These are phyloP conservation scores for Petunia secreta DNA, from an alignment of 257 asterid genomes.

Conservation along the genomic window DNA sequence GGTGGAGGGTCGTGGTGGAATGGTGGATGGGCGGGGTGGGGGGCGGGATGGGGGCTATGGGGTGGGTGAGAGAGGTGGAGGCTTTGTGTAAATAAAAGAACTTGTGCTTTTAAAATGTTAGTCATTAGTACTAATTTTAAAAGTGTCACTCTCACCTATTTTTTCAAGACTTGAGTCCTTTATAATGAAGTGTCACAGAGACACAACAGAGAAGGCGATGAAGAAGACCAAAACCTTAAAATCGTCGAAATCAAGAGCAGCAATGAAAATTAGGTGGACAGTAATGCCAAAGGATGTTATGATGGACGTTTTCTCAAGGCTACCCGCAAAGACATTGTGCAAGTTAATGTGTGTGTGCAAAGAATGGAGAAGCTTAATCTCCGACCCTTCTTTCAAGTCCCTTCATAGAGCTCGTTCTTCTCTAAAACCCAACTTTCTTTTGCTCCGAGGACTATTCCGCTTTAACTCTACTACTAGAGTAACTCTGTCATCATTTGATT, in stretches of 20 bases:
- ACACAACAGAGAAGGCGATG: too few species aligned
- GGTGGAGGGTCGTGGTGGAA: too few species aligned
- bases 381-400: slow-evolving; percentile 44
- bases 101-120: too few species aligned
- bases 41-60: too few species aligned
- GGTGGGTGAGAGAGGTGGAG: too few species aligned
- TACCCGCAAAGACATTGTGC: slow-evolving; percentile 52
- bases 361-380: slow-evolving; percentile 51
- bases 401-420: slow-evolving; percentile 35
- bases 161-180: too few species aligned
- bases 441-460: slow-evolving; percentile 30
- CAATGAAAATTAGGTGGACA: not conserved
- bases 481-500: slow-evolving; percentile 38
- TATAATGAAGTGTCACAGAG: too few species aligned
- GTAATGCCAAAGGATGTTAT: slow-evolving; percentile 49
- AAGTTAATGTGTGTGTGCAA: slow-evolving; percentile 61
- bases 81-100: too few species aligned
- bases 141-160: too few species aligned
- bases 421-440: slow-evolving; percentile 42
- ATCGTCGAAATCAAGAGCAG: not conserved
- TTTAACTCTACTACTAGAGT: not conserved
- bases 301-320: slow-evolving; percentile 47
- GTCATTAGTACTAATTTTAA: too few species aligned
- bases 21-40: too few species aligned
- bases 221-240: not conserved